These are phyloP conservation scores for Umbelopsis sp. DNA, from an alignment of 192 early-diverging fungal genomes.

Conservation along the genomic window DNA sequence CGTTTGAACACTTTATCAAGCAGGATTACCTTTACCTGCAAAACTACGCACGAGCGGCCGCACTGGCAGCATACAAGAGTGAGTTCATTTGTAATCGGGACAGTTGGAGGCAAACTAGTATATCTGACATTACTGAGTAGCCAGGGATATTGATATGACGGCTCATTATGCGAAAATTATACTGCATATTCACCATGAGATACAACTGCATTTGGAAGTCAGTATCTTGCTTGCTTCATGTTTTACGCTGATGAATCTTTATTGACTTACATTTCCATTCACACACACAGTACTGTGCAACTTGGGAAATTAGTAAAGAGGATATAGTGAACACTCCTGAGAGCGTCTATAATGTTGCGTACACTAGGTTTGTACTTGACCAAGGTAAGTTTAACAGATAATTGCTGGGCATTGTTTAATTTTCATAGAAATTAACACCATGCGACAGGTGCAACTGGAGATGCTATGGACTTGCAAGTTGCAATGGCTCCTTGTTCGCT, in stretches of 20 bases:
- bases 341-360: constrained; percentile 76
- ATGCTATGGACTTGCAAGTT: constrained; percentile 71
- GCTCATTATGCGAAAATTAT: constrained; percentile 63
- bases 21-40: constrained; percentile 85
- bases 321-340: constrained; percentile 71
- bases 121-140: constrained; percentile 20
- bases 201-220: constrained; percentile 67
- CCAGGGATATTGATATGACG: constrained; percentile 54
- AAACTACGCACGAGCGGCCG: constrained; percentile 77
- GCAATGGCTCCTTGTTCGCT: constrained; percentile 86
- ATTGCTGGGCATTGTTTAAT: not conserved
- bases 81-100: constrained; percentile 10
- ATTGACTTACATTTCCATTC: not conserved
- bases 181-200: constrained; percentile 66
- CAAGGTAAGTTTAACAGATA: constrained; percentile 44
- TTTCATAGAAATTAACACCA: constrained; percentile 10
- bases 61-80: constrained; percentile 77
- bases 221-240: not conserved
- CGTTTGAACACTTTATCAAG: constrained; percentile 77
- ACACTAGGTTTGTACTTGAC: constrained; percentile 84
- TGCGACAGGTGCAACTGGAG: constrained; percentile 57
- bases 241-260: not conserved
- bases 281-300: constrained; percentile 58
- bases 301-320: constrained; percentile 72
- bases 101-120: not conserved